Evolutionary conservation across 2,329 filamentous ascomycete genomes (phyloP).

Genomic region (Trichoderma brevicompactum): DNA sequence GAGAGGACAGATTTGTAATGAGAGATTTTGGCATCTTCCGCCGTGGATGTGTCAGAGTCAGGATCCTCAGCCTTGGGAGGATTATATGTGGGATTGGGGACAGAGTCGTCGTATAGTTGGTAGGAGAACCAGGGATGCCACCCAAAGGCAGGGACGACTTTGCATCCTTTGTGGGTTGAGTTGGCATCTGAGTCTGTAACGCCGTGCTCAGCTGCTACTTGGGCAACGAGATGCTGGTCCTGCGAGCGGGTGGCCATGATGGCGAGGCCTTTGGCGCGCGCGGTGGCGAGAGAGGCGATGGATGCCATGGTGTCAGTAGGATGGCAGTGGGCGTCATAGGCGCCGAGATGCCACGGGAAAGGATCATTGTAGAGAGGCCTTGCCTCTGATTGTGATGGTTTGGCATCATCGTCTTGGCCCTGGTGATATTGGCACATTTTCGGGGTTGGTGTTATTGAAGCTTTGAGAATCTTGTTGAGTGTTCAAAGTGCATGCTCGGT

Average conservation of each 20-base stretch:
- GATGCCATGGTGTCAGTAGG: conserved; percentile 76
- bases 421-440: conserved; percentile 26
- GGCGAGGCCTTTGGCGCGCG: conserved; percentile 63
- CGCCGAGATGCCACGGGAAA: conserved; percentile 72
- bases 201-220: conserved; percentile 62
- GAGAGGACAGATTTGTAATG: conserved; percentile 74
- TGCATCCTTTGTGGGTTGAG: conserved; percentile 15
- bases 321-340: conserved; percentile 83
- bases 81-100: conserved; percentile 45
- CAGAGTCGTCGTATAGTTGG: conserved; percentile 69
- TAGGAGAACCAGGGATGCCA: conserved; percentile 90
- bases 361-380: conserved; percentile 32
- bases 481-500: too few relatives aligned
- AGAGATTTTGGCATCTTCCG: conserved; percentile 45
- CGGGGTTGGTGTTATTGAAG: not conserved
- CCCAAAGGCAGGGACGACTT: conserved; percentile 72
- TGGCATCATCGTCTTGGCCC: not conserved
- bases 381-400: not conserved
- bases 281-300: conserved; percentile 54
- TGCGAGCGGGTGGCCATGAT: conserved; percentile 78
- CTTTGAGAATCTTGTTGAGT: not conserved
- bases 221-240: conserved; percentile 73
- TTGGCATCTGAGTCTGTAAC: conserved; percentile 38
- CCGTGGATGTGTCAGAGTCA: not conserved
- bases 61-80: conserved; percentile 32